Evolutionary conservation across 1,139 yeast species (phyloP).

Genomic region (Hansenula lynferdii): DNA sequence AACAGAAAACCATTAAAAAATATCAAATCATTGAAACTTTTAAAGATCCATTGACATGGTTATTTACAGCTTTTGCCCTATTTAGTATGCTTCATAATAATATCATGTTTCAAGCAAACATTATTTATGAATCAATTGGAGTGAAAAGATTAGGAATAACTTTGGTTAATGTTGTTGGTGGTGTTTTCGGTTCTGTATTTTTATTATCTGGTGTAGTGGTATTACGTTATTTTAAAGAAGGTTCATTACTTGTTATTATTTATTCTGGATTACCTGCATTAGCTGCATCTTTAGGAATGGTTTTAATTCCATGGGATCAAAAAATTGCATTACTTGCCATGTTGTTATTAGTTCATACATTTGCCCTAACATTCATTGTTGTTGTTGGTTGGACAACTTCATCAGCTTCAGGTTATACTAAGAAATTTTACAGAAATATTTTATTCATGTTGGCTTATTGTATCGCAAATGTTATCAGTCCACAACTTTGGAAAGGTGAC

Average conservation of each 20-base stretch:
- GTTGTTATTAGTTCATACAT: slow-evolving; percentile 29
- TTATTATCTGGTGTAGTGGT: slow-evolving; percentile 23
- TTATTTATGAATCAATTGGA: slow-evolving; percentile 32
- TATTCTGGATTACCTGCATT: slow-evolving; percentile 24
- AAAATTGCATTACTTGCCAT: slow-evolving; percentile 26
- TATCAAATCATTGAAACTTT: slow-evolving; percentile 44
- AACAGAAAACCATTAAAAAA: slow-evolving; percentile 37
- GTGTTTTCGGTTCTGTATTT: slow-evolving; percentile 33
- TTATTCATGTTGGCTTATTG: slow-evolving; percentile 48
- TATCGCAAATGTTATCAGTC: slow-evolving; percentile 53
- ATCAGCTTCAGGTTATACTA: slow-evolving; percentile 57
- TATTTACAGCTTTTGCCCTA: slow-evolving; percentile 36
- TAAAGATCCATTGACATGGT: slow-evolving; percentile 41
- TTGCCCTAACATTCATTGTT: slow-evolving; percentile 39
- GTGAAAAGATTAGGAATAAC: slow-evolving; percentile 36
- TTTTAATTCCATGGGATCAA: slow-evolving; percentile 20
- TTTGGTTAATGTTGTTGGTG: slow-evolving; percentile 42
- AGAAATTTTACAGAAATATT: slow-evolving; percentile 40
- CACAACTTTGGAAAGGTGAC: slow-evolving; percentile 43
- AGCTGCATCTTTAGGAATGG: slow-evolving; percentile 26
- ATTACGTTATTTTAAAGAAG: not conserved
- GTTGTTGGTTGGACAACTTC: slow-evolving; percentile 41
- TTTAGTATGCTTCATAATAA: slow-evolving; percentile 33
- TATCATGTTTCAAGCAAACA: slow-evolving; percentile 35
- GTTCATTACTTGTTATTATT: not conserved